A percentile compares a stretch with the other conserved stretches of the same genome.
These are phyloP conservation scores for Lablab purpureus DNA, from an alignment of 306 rosid genomes.

Conservation along the genomic window DNA sequence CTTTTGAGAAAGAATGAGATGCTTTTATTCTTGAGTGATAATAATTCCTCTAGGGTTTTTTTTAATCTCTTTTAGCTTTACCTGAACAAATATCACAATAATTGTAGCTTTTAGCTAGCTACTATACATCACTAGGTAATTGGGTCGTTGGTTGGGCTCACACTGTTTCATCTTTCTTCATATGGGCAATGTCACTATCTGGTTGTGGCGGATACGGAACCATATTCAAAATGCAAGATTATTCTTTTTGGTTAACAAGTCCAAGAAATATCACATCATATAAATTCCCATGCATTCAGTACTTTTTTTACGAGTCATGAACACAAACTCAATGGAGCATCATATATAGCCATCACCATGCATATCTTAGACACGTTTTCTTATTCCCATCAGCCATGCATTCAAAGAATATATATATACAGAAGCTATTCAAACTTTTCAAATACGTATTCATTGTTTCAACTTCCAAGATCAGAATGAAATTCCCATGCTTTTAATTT, in stretches of 20 bases:
- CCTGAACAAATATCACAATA: not conserved
- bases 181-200: conserved; percentile 11
- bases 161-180: not conserved
- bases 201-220: conserved; percentile 38
- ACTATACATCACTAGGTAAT: not conserved
- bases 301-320: not conserved
- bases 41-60: not conserved
- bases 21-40: conserved; percentile 33
- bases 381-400: conserved; percentile 37
- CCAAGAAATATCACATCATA: conserved; percentile 32
- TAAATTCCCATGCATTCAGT: conserved; percentile 29
- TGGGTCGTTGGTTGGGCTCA: not conserved
- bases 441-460: not conserved
- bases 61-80: not conserved
- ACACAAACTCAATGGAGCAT: not conserved
- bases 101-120: not conserved
- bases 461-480: conserved; percentile 18
- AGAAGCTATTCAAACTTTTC: conserved; percentile 18
- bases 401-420: conserved; percentile 9
- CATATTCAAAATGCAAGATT: conserved; percentile 29
- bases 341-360: not conserved
- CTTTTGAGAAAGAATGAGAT: conserved; percentile 2
- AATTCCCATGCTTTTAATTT: not conserved
- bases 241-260: conserved; percentile 26
- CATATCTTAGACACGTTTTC: conserved; percentile 10